Percentiles rank a stretch among this genome's conserved stretches.
Evolutionary conservation across 768 basidiomycete genomes (phyloP).

Genomic region (Phanerochaete sordida): DNA sequence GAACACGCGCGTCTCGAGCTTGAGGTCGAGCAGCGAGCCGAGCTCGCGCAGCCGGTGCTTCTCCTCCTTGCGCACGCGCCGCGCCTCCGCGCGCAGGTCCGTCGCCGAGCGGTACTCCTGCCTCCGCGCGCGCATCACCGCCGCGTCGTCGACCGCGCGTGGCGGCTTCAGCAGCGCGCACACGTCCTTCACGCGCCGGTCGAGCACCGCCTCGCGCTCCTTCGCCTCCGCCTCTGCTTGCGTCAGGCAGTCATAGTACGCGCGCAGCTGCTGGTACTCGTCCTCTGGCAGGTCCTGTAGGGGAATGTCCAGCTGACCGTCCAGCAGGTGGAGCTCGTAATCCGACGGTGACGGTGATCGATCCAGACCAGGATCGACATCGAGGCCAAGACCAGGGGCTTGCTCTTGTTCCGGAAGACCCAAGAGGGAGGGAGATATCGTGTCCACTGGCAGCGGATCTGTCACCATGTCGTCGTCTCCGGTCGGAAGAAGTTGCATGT

Average conservation of each 20-base stretch:
- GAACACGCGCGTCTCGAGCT: conserved; percentile 34
- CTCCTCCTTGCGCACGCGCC: conserved; percentile 44
- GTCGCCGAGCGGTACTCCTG: conserved; percentile 33
- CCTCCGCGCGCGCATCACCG: conserved; percentile 21
- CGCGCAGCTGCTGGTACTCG: conserved; percentile 21
- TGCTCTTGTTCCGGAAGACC: not conserved
- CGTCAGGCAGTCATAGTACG: conserved; percentile 15
- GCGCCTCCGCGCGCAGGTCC: conserved; percentile 38
- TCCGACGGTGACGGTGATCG: conserved; percentile 26
- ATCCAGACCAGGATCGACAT: conserved; percentile 21
- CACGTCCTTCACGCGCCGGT: conserved; percentile 24
- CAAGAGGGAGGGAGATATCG: conserved; percentile 22
- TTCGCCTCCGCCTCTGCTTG: conserved; percentile 21
- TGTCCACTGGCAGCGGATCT: conserved; percentile 8
- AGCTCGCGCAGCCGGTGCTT: conserved; percentile 56
- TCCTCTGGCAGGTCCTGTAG: conserved; percentile 16
- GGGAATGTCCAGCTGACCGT: conserved; percentile 21
- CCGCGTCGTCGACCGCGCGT: conserved; percentile 24
- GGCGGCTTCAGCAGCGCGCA: conserved; percentile 32
- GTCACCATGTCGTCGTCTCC: conserved; percentile 4
- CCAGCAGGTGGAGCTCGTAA: conserved; percentile 24
- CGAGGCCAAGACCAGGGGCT: conserved; percentile 21
- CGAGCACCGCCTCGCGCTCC: conserved; percentile 21
- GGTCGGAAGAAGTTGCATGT: conserved; percentile 15
- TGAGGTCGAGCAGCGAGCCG: conserved; percentile 51